Evolutionary conservation across 306 rosid genomes (phyloP), one percentile per base, ranked within the genome.

Genomic region (Echinosophora koreensis): DNA sequence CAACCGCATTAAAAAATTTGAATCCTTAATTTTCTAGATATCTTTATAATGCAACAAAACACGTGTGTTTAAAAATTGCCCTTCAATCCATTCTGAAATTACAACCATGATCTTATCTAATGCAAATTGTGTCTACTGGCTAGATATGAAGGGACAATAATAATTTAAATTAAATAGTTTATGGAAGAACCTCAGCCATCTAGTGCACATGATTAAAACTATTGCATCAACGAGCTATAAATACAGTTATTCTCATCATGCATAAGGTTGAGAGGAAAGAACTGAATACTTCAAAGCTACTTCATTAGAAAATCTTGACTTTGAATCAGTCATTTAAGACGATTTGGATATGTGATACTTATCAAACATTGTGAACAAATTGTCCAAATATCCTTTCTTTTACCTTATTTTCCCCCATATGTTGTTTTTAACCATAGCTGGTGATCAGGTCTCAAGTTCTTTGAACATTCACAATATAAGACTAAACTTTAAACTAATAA

Each of bases 381-480:
- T 14, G 51, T 69, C 30, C 62, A 67, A 57, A 10, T 8, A 44
- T 66, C 9, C 22, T 59, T 17, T 30, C 57, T 47, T 50, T 46
- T 37, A 14, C 12, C 49, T 49, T 32, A 18, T 22, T 57, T 37
- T 14, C 5, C 54, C 54, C 18, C 2, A 8, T 46, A 42, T 32
- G 6, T 66, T 58, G 22, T 42, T 64, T 52, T 52, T 5, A 55
- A 81, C 11, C 60, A 50, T 51, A 66, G 55, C 49, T 10, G 4
- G 15, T 15, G 22, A 79, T 59, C 34, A 58, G 66, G 49, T 14
- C 44, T 44, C 3, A 62, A 16, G 15, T 46, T 55, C 39, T 81
- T 81, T 34, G 22, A 64, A 34, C 44, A 34, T 81, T 78, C 70
- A 32, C 76, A 18, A 49, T 39, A 78, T 39, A 59, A n/a, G 64